phyloP scores from a whole-genome alignment of 2,329 filamentous ascomycete species.

The Penicillium sp. region DNA sequence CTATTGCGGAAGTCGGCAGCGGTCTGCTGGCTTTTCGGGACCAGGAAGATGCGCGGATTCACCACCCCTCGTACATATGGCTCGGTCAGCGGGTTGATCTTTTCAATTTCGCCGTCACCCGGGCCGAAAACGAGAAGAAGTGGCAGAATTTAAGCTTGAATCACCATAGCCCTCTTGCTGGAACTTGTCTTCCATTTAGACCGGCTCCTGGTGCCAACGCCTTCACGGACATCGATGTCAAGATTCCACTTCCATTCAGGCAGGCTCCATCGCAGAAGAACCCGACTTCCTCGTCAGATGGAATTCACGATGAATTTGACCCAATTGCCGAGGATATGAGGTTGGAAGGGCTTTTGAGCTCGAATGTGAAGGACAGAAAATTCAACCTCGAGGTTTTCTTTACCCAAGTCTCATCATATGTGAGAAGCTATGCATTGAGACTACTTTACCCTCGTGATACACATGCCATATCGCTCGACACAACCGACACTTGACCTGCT shows the following conservation, averaged over 20 bases:
- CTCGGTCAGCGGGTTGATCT: neutral
- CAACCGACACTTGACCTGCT: conserved; percentile 46
- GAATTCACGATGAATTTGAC: neutral
- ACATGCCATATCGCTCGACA: conserved; percentile 11
- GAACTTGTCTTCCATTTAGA: neutral
- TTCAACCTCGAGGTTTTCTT: conserved; percentile 21
- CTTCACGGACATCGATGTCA: neutral
- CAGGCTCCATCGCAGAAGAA: neutral
- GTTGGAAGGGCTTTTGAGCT: neutral
- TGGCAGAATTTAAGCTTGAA: neutral
- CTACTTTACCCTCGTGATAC: conserved; percentile 16
- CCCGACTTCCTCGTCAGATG: neutral
- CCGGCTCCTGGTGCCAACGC: neutral
- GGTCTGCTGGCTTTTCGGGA: conserved; percentile 9
- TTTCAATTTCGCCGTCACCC: conserved; percentile 4
- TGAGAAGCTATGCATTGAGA: conserved; percentile 12
- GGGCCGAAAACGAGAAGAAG: neutral
- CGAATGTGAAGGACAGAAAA: neutral
- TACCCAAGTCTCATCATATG: conserved; percentile 12
- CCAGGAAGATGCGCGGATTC: conserved; percentile 8
- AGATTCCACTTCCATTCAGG: neutral
- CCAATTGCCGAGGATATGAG: neutral
- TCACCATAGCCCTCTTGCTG: neutral
- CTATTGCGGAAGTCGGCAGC: conserved; percentile 12
- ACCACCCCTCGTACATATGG: neutral